Evolutionary conservation across 2,329 filamentous ascomycete species (phyloP).

Genomic region (Fusarium sp.): DNA sequence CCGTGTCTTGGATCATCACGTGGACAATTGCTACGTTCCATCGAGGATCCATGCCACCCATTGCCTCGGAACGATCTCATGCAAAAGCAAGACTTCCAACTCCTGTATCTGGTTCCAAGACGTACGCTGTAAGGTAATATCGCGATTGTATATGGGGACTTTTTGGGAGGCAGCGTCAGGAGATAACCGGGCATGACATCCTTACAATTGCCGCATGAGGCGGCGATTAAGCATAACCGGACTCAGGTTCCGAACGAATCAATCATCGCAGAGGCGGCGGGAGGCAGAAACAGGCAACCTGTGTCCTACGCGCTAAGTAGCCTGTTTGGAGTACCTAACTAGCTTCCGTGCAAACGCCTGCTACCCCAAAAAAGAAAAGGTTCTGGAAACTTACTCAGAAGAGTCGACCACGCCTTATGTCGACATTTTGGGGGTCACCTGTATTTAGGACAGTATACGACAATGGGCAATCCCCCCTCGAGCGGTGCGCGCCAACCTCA

Average conservation of each 20-base stretch:
- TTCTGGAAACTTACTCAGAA: conserved; percentile 28
- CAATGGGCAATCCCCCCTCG: background rate
- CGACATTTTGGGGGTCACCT: background rate
- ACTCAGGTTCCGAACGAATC: conserved; percentile 12
- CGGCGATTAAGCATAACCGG: conserved; percentile 8
- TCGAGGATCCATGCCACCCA: conserved; percentile 8
- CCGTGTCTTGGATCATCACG: conserved; percentile 1
- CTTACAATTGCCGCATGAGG: background rate
- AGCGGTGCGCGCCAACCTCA: background rate
- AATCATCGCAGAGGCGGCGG: conserved; percentile 3
- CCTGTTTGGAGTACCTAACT: background rate
- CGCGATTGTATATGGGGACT: background rate
- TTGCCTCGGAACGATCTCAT: conserved; percentile 6
- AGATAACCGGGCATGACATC: conserved; percentile 27
- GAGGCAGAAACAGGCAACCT: background rate
- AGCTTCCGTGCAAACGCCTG: background rate
- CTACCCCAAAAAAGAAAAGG: conserved; percentile 1
- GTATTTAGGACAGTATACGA: background rate
- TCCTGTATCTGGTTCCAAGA: background rate
- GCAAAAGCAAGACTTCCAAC: background rate
- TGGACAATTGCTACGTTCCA: conserved; percentile 9
- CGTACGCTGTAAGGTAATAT: background rate
- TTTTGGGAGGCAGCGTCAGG: conserved; percentile 5
- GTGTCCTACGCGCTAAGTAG: background rate
- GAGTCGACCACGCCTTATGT: background rate